phyloP scores from a whole-genome alignment of 2,329 filamentous ascomycete species.

The Fusarium compactum region DNA sequence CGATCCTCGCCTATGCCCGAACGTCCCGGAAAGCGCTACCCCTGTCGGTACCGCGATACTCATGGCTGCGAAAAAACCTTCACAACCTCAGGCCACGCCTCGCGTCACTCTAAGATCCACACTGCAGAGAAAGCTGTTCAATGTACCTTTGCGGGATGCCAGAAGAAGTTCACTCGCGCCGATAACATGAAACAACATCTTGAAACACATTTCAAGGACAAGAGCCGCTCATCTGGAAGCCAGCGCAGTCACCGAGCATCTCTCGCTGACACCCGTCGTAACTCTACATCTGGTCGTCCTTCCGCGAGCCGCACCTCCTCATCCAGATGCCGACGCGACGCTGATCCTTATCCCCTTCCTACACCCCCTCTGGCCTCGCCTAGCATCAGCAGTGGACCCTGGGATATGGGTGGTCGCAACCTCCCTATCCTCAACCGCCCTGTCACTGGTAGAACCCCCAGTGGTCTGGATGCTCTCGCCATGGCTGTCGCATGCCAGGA shows the following conservation, averaged over 20 bases:
- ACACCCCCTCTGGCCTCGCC: conserved; percentile 55
- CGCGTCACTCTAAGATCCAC: conserved; percentile 86
- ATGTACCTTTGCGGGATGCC: conserved; percentile 75
- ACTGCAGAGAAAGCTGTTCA: conserved; percentile 82
- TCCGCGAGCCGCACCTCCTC: conserved; percentile 48
- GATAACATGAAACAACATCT: conserved; percentile 92
- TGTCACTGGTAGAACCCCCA: conserved; percentile 56
- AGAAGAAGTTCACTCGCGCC: conserved; percentile 83
- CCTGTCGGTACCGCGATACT: conserved; percentile 77
- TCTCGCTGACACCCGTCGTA: conserved; percentile 51
- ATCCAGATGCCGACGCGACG: conserved; percentile 55
- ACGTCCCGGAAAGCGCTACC: conserved; percentile 74
- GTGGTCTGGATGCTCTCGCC: conserved; percentile 66
- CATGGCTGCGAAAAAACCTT: conserved; percentile 83
- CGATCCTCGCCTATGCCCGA: conserved; percentile 58
- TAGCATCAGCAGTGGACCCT: conserved; percentile 51
- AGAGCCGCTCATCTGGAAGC: conserved; percentile 59
- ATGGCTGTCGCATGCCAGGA: conserved; percentile 67
- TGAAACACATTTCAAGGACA: conserved; percentile 78
- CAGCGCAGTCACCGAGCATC: conserved; percentile 51
- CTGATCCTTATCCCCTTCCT: conserved; percentile 55
- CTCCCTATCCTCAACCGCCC: conserved; percentile 61
- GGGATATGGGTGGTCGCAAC: conserved; percentile 62
- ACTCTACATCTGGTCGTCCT: conserved; percentile 49
- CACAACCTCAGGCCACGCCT: conserved; percentile 87